phyloP scores from a whole-genome alignment of 2,329 filamentous ascomycete species.

The Sodiomyces alkalinus region DNA sequence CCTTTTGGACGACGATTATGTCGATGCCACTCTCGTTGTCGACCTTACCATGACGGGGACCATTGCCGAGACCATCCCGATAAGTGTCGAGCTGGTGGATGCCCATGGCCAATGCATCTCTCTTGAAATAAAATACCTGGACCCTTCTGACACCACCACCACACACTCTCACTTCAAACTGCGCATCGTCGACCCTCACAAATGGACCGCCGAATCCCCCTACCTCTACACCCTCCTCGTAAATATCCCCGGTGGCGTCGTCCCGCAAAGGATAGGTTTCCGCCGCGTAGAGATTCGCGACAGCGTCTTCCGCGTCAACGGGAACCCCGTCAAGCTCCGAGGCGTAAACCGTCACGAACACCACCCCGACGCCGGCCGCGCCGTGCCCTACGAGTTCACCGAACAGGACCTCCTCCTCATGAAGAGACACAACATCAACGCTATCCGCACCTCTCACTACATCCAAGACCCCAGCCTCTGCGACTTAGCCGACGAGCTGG shows the following conservation, averaged over 20 bases:
- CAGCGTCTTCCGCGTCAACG: slow-evolving; percentile 49
- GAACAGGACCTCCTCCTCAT: slow-evolving; percentile 46
- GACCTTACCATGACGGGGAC: slow-evolving; percentile 24
- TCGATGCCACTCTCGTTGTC: slow-evolving; percentile 33
- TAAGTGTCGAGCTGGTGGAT: slow-evolving; percentile 24
- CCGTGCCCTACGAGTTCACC: slow-evolving; percentile 46
- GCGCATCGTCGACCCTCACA: slow-evolving; percentile 32
- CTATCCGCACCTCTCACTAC: slow-evolving; percentile 53
- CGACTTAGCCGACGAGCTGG: slow-evolving; percentile 46
- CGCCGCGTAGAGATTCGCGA: slow-evolving; percentile 44
- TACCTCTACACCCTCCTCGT: slow-evolving; percentile 39
- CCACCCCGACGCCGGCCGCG: slow-evolving; percentile 44
- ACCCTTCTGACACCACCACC: no score
- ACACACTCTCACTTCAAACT: slow-evolving; percentile 10
- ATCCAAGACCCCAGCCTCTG: slow-evolving; percentile 45
- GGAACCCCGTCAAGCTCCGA: slow-evolving; percentile 45
- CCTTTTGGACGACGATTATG: slow-evolving; percentile 36
- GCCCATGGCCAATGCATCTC: background rate
- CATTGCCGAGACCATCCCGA: slow-evolving; percentile 11
- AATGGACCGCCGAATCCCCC: slow-evolving; percentile 58
- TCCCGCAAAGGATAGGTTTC: slow-evolving; percentile 47
- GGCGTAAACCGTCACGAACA: slow-evolving; percentile 61
- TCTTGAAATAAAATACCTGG: no score
- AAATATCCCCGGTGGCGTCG: slow-evolving; percentile 19
- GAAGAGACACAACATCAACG: slow-evolving; percentile 57